These are phyloP conservation scores for Calycina marina DNA, from an alignment of 2,329 filamentous ascomycete species.

Conservation along the genomic window DNA sequence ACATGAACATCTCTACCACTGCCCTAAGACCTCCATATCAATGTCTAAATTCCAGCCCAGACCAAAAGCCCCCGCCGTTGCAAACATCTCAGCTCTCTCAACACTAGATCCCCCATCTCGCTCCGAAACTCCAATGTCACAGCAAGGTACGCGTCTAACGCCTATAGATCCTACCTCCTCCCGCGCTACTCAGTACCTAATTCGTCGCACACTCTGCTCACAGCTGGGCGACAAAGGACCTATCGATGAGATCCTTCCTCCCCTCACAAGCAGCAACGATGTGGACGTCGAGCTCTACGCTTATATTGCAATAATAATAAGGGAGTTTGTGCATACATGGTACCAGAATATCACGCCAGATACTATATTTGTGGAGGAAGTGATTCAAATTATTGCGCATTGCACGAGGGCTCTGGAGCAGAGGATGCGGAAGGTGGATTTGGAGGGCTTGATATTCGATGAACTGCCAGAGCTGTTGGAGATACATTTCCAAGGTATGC, in stretches of 20 bases:
- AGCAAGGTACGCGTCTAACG: conserved; percentile 21
- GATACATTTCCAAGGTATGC: conserved; percentile 65
- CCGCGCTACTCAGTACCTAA: conserved; percentile 63
- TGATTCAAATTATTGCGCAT: conserved; percentile 83
- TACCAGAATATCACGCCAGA: conserved; percentile 87
- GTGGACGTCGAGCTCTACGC: conserved; percentile 89
- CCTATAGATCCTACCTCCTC: conserved; percentile 49
- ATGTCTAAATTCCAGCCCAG: conserved; percentile 13
- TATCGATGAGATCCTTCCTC: conserved; percentile 72
- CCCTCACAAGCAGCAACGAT: conserved; percentile 86
- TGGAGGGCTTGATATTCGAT: conserved; percentile 72
- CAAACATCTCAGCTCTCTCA: conserved; percentile 11
- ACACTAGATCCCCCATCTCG: conserved; percentile 7
- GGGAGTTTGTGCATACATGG: conserved; percentile 86
- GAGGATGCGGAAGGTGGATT: conserved; percentile 65
- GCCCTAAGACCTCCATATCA: no score
- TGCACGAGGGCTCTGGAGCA: conserved; percentile 80
- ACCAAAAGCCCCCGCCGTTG: conserved; percentile 9
- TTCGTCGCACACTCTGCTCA: conserved; percentile 74
- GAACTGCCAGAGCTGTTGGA: conserved; percentile 75
- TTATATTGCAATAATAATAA: conserved; percentile 75
- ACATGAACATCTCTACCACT: no score
- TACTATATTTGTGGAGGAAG: conserved; percentile 72
- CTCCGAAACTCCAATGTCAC: conserved; percentile 11
- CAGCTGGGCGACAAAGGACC: conserved; percentile 49